Percentiles rank a stretch among this genome's conserved stretches.
These are phyloP conservation scores for Russula virescens DNA, from an alignment of 768 basidiomycete species.

Conservation along the genomic window DNA sequence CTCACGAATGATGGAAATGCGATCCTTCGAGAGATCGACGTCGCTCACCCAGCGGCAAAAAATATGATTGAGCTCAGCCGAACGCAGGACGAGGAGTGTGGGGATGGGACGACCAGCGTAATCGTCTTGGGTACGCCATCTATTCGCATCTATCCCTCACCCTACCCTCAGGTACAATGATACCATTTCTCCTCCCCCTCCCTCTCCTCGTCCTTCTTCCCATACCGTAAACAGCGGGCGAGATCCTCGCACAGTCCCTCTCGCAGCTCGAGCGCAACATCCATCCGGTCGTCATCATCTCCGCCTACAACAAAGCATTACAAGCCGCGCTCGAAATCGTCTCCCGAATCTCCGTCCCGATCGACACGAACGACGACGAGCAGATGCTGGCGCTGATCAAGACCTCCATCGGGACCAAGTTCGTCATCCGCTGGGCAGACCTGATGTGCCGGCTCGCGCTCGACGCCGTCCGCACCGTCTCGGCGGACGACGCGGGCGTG, in stretches of 20 bases:
- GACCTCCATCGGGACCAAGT: conserved; percentile 97
- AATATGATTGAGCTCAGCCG: conserved; percentile 98
- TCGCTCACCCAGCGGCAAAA: conserved; percentile 97
- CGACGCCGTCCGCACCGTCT: conserved; percentile 85
- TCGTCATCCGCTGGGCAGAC: conserved; percentile 92
- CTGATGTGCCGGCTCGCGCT: conserved; percentile 96
- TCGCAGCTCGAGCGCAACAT: conserved; percentile 93
- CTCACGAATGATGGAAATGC: conserved; percentile 99
- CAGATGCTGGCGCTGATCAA: conserved; percentile 98
- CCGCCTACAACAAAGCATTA: conserved; percentile 94
- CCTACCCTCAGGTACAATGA: neutral
- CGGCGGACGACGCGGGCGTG: conserved; percentile 65
- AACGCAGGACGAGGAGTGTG: conserved; percentile 98
- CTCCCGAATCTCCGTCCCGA: conserved; percentile 81
- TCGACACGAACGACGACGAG: conserved; percentile 75
- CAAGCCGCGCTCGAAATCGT: conserved; percentile 88
- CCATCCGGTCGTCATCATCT: conserved; percentile 98
- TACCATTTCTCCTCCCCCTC: neutral
- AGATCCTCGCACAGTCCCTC: conserved; percentile 93
- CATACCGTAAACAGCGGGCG: conserved; percentile 57
- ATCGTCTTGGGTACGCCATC: conserved; percentile 80
- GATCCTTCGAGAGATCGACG: conserved; percentile 96
- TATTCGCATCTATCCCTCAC: neutral
- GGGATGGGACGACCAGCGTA: conserved; percentile 96
- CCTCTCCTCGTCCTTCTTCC: neutral